phyloP scores from a whole-genome alignment of 495 filamentous ascomycete genomes.

The Venustampulla echinocandica region DNA sequence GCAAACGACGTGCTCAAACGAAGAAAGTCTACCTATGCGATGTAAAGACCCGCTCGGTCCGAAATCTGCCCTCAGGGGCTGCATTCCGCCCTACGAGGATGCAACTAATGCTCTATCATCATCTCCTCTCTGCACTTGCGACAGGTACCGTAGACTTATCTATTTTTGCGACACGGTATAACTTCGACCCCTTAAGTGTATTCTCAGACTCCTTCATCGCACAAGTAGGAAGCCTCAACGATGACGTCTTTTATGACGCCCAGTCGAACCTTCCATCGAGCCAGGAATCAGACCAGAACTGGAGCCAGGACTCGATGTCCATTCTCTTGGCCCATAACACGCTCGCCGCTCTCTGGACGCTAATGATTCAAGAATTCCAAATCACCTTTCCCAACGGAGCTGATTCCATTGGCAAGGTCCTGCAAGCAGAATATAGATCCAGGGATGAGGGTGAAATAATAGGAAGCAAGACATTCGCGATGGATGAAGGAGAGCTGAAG shows the following conservation, averaged over 20 bases:
- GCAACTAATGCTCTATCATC: constrained; percentile 86
- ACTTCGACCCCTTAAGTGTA: constrained; percentile 47
- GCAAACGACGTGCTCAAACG: constrained; percentile 4
- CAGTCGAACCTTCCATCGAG: constrained; percentile 25
- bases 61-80: constrained; percentile 52
- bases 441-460: constrained; percentile 45
- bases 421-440: constrained; percentile 57
- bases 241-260: constrained; percentile 38
- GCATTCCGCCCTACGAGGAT: constrained; percentile 70
- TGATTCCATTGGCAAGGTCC: constrained; percentile 41
- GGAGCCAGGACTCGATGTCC: constrained; percentile 28
- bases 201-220: constrained; percentile 78
- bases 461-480: constrained; percentile 59
- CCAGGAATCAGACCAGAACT: constrained; percentile 29
- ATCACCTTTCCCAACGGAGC: constrained; percentile 46
- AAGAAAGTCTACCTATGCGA: constrained; percentile 67
- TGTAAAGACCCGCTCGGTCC: constrained; percentile 69
- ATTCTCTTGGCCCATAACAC: constrained; percentile 52
- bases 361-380: constrained; percentile 53
- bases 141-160: constrained; percentile 59
- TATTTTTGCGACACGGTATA: constrained; percentile 58
- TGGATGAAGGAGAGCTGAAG: constrained; percentile 53
- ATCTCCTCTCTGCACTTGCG: constrained; percentile 70
- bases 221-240: constrained; percentile 63
- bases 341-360: constrained; percentile 50